phyloP scores from a whole-genome alignment of 2,329 filamentous ascomycete genomes.

The Hypoxylon sp. region DNA sequence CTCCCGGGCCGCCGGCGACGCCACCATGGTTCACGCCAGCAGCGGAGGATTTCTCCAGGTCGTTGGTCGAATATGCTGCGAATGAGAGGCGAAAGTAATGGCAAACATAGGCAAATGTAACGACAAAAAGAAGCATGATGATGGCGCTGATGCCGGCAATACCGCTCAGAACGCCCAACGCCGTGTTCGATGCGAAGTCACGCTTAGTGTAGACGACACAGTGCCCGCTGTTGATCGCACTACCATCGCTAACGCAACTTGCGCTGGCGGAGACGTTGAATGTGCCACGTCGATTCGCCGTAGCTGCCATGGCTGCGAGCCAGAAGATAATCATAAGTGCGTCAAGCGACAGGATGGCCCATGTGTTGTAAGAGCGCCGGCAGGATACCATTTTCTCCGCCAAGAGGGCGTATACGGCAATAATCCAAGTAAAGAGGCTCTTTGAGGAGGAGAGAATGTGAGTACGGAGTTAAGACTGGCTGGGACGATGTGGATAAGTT shows the following conservation, averaged over 20 bases:
- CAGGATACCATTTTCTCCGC: slow-evolving; percentile 59
- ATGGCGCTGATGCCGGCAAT: slow-evolving; percentile 63
- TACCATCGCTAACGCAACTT: slow-evolving; percentile 58
- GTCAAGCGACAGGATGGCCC: slow-evolving; percentile 62
- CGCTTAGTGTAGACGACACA: slow-evolving; percentile 54
- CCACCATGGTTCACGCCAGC: slow-evolving; percentile 5
- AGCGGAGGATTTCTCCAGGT: slow-evolving; percentile 48
- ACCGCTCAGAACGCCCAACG: slow-evolving; percentile 57
- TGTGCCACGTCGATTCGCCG: slow-evolving; percentile 58
- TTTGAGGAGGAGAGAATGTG: slow-evolving; percentile 44
- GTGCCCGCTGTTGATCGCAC: slow-evolving; percentile 57
- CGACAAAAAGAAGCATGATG: slow-evolving; percentile 53
- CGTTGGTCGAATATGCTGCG: slow-evolving; percentile 33
- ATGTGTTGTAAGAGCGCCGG: slow-evolving; percentile 60
- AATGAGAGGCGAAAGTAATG: slow-evolving; percentile 54
- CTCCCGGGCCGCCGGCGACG: slow-evolving; percentile 18
- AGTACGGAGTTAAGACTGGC: not conserved
- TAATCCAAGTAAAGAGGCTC: slow-evolving; percentile 64
- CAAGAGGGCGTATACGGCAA: slow-evolving; percentile 60
- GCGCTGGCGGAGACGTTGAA: slow-evolving; percentile 55
- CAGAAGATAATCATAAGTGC: slow-evolving; percentile 63
- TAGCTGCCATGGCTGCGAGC: slow-evolving; percentile 61
- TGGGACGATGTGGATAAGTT: slow-evolving; percentile 10
- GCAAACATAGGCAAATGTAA: slow-evolving; percentile 53
- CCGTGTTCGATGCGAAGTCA: slow-evolving; percentile 56